These are phyloP conservation scores for Rhodotorula kratochvilovae DNA, from an alignment of 768 basidiomycete genomes.

Conservation along the genomic window DNA sequence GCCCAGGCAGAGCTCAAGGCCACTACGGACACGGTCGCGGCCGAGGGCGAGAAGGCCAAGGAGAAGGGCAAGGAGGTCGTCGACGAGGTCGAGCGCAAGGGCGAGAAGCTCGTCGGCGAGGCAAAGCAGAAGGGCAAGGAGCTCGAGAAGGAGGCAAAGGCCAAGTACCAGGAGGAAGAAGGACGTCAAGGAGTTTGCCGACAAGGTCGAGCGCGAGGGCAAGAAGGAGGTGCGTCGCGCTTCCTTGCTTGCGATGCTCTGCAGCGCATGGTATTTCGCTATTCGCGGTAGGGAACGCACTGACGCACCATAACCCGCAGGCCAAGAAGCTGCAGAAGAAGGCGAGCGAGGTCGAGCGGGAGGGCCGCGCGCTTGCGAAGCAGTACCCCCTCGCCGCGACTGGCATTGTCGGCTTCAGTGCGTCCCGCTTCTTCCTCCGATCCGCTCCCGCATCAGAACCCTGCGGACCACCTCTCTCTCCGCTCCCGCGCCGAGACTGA, in stretches of 20 bases:
- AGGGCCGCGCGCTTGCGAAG: slow-evolving; percentile 17
- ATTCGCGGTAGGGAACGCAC: neutral
- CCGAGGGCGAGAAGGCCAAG: slow-evolving; percentile 27
- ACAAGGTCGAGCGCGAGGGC: slow-evolving; percentile 19
- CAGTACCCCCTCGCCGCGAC: slow-evolving; percentile 47
- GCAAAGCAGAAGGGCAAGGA: slow-evolving; percentile 39
- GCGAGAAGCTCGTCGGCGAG: slow-evolving; percentile 41
- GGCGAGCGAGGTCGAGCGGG: slow-evolving; percentile 27
- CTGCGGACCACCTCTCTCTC: no score
- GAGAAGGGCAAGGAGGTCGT: slow-evolving; percentile 36
- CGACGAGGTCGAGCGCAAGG: slow-evolving; percentile 44
- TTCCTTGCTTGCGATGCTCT: no score
- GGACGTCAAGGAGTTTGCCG: slow-evolving; percentile 13
- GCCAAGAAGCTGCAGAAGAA: slow-evolving; percentile 35
- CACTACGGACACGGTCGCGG: slow-evolving; percentile 10
- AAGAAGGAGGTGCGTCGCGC: slow-evolving; percentile 16
- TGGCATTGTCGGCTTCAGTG: slow-evolving; percentile 47
- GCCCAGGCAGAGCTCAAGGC: slow-evolving; percentile 20
- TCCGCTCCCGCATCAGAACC: no score
- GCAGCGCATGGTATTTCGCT: no score
- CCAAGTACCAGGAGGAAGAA: slow-evolving; percentile 10
- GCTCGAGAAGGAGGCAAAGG: slow-evolving; percentile 40
- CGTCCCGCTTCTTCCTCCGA: slow-evolving; percentile 9
- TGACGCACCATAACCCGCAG: neutral
- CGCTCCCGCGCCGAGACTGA: no score